phyloP scores from a whole-genome alignment of 2,329 filamentous ascomycete genomes.

The Apiospora koreana region DNA sequence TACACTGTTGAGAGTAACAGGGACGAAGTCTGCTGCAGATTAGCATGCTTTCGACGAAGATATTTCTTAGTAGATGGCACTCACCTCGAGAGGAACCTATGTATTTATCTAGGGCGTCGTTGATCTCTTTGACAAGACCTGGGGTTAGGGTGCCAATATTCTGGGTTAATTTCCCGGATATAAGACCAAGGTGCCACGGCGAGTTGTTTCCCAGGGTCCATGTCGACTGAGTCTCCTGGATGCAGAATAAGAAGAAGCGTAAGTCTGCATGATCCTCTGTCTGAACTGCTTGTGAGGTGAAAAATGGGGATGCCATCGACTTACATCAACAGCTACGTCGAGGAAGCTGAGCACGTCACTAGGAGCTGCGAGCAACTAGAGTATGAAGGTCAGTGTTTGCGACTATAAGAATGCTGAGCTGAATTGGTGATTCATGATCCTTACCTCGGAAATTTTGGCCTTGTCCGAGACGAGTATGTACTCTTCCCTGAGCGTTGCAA shows the following conservation, averaged over 20 bases:
- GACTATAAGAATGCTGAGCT: background rate
- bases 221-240: conserved; percentile 4
- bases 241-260: background rate
- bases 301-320: background rate
- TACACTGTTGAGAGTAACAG: background rate
- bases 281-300: background rate
- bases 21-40: background rate
- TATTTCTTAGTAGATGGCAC: no score
- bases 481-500: background rate
- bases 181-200: background rate
- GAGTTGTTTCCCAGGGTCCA: conserved; percentile 1
- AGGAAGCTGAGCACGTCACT: background rate
- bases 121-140: conserved; percentile 1
- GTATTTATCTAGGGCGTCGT: background rate
- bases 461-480: conserved; percentile 7
- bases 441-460: conserved; percentile 8
- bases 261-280: background rate
- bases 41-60: background rate
- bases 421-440: background rate
- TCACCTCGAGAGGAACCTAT: background rate
- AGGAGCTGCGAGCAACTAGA: background rate
- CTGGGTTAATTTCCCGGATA: background rate
- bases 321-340: background rate
- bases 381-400: background rate
- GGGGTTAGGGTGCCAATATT: background rate